phyloP scores from a whole-genome alignment of 2,329 filamentous ascomycete species.

The Fonsecaea erecta region DNA sequence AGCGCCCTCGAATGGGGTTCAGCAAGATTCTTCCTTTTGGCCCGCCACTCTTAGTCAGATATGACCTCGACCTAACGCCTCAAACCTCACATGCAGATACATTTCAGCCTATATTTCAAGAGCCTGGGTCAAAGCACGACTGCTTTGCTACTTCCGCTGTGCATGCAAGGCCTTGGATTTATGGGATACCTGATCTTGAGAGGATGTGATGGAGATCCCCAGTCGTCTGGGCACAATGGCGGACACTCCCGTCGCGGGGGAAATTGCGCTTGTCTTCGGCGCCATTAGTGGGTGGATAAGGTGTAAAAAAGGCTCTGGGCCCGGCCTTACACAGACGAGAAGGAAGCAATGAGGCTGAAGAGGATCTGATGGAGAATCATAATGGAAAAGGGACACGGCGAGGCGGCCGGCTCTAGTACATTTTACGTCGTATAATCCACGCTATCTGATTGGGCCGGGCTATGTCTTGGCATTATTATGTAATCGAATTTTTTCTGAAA shows the following conservation, averaged over 20 bases:
- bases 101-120: background rate
- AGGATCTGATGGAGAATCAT: no score
- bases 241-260: background rate
- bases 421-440: constrained; percentile 1
- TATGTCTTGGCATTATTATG: constrained; percentile 14
- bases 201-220: no score
- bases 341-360: background rate
- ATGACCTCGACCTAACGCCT: background rate
- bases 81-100: background rate
- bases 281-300: background rate
- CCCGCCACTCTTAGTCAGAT: background rate
- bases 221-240: background rate
- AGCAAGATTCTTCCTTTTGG: background rate
- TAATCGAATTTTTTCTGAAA: constrained; percentile 19
- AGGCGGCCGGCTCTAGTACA: background rate
- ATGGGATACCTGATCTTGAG: background rate
- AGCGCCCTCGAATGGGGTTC: background rate
- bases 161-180: background rate
- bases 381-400: background rate
- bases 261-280: background rate
- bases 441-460: constrained; percentile 9
- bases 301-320: background rate
- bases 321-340: background rate
- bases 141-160: background rate
- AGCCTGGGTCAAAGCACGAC: background rate